phyloP scores from a whole-genome alignment of 305 asterid species.

The Solanum chacoense region DNA sequence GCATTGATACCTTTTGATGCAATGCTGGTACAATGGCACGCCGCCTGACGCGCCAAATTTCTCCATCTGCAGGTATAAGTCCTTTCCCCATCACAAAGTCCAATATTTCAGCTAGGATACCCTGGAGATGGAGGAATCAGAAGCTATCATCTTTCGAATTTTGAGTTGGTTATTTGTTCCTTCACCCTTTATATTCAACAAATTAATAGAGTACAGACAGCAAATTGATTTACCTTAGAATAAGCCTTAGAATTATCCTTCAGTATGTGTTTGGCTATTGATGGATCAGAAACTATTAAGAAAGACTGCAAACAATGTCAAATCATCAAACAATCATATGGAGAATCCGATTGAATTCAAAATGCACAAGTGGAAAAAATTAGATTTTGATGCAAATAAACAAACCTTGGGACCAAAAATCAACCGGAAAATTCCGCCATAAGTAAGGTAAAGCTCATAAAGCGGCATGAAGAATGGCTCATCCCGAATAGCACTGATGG shows the following conservation, averaged over 20 bases:
- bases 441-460: conserved; percentile 73
- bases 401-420: conserved; percentile 95
- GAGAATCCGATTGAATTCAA: not conserved
- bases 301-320: conserved; percentile 60
- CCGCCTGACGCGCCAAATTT: conserved; percentile 88
- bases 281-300: conserved; percentile 84
- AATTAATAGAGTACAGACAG: not conserved
- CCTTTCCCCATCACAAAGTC: conserved; percentile 99
- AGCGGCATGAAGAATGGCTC: conserved; percentile 89
- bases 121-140: conserved; percentile 29
- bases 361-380: not conserved
- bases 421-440: conserved; percentile 86
- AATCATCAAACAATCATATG: conserved; percentile 9
- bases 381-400: not conserved
- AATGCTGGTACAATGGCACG: conserved; percentile 96
- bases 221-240: conserved; percentile 54
- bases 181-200: not conserved
- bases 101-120: conserved; percentile 90
- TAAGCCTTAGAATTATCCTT: conserved; percentile 84
- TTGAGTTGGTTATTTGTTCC: not conserved
- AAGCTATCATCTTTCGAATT: conserved; percentile 1
- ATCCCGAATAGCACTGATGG: conserved; percentile 42
- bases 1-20: conserved; percentile 74
- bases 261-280: conserved; percentile 75
- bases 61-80: conserved; percentile 99